Percentiles rank a stretch among this genome's conserved stretches.
These are phyloP conservation scores for Cryptococcus sp. DNA, from an alignment of 1,284 basidiomycete genomes.

Conservation along the genomic window DNA sequence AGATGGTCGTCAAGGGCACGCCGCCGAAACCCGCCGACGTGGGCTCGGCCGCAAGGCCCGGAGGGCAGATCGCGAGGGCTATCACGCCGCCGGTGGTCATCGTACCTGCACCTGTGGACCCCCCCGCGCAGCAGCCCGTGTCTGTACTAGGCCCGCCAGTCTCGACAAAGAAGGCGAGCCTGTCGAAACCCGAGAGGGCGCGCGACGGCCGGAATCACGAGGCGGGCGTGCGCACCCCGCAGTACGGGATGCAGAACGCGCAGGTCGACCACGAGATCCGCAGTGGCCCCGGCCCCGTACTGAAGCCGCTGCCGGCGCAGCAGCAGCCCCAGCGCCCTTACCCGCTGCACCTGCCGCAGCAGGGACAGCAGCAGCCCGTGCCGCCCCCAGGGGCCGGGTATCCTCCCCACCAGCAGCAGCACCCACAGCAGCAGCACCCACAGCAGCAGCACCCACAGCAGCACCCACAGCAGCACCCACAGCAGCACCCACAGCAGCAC, in stretches of 20 bases:
- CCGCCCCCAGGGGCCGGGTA: conserved; percentile 1
- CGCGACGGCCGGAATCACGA: conserved; percentile 63
- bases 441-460: neutral
- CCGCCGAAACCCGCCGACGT: conserved; percentile 39
- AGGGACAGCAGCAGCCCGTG: conserved; percentile 6
- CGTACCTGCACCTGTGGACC: conserved; percentile 3
- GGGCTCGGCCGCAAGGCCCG: conserved; percentile 50
- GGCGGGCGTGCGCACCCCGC: conserved; percentile 78
- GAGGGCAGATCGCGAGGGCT: conserved; percentile 32
- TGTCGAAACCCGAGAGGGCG: conserved; percentile 45
- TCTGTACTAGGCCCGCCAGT: conserved; percentile 1
- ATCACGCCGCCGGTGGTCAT: neutral
- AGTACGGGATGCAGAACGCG: conserved; percentile 88
- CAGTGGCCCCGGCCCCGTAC: conserved; percentile 10
- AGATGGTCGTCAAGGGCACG: conserved; percentile 44
- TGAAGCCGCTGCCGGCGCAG: conserved; percentile 16
- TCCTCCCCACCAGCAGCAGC: conserved; percentile 1
- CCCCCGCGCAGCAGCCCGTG: conserved; percentile 7
- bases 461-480: conserved; percentile 2
- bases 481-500: neutral
- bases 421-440: neutral
- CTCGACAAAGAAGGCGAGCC: conserved; percentile 32
- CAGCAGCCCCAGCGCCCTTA: conserved; percentile 7
- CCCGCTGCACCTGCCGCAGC: conserved; percentile 8
- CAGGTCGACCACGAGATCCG: conserved; percentile 76